phyloP scores from a whole-genome alignment of 805 yeast species.

The Groenewaldozyma tartarivorans region DNA sequence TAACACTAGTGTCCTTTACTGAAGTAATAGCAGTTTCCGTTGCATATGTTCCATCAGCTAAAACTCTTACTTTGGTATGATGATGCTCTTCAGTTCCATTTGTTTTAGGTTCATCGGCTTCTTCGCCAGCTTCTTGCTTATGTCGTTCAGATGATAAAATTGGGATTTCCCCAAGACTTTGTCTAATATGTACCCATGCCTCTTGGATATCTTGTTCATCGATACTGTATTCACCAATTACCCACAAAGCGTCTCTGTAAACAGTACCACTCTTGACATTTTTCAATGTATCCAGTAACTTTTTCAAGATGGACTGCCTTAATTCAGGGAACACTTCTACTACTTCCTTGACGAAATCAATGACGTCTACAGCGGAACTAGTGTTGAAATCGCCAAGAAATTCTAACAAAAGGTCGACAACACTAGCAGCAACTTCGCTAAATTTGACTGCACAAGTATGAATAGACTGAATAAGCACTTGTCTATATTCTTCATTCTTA shows the following conservation, averaged over 20 bases:
- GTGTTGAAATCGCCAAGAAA: constrained; percentile 79
- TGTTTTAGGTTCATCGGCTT: too few species aligned
- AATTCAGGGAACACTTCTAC: constrained; percentile 83
- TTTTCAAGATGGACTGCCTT: constrained; percentile 52
- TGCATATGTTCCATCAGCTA: constrained; percentile 99
- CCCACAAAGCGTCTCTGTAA: constrained; percentile 90
- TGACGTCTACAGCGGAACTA: constrained; percentile 78
- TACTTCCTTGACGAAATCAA: constrained; percentile 87
- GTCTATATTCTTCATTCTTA: constrained; percentile 77
- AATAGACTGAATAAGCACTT: constrained; percentile 75
- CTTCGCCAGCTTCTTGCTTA: constrained; percentile 22
- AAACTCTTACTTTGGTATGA: constrained; percentile 60
- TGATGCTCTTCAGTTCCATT: constrained; percentile 26
- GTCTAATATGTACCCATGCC: constrained; percentile 81
- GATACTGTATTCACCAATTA: constrained; percentile 81
- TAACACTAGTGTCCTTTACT: constrained; percentile 21
- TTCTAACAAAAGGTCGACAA: constrained; percentile 79
- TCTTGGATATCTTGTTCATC: constrained; percentile 63
- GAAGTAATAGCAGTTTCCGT: constrained; percentile 73
- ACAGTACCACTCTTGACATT: constrained; percentile 79
- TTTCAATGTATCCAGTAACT: constrained; percentile 54
- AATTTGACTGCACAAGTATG: constrained; percentile 82
- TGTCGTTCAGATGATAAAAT: constrained; percentile 64
- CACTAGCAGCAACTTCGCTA: constrained; percentile 84
- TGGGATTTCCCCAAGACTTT: constrained; percentile 84